Percentiles rank a stretch among this genome's conserved stretches.
phyloP scores from a whole-genome alignment of 2,329 filamentous ascomycete species.

The Phialophora verrucosa region DNA sequence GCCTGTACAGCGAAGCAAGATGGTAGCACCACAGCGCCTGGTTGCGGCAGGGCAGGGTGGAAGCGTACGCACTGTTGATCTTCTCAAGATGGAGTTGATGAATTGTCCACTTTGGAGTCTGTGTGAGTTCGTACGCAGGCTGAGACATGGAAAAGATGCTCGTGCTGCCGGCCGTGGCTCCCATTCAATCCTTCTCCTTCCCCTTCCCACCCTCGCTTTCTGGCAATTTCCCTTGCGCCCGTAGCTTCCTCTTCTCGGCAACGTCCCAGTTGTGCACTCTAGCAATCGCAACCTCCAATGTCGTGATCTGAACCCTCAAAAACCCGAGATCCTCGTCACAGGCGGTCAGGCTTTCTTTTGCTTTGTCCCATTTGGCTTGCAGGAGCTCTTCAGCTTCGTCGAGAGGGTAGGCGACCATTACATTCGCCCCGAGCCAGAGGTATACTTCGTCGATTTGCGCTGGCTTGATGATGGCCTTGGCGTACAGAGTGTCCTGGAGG shows the following conservation, averaged over 20 bases:
- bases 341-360: constrained; percentile 78
- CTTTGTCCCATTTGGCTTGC: constrained; percentile 75
- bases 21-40: background rate
- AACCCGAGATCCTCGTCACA: constrained; percentile 98
- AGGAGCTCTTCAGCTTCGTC: constrained; percentile 83
- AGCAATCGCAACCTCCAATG: constrained; percentile 93
- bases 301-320: constrained; percentile 93
- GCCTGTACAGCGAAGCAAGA: background rate
- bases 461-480: constrained; percentile 79
- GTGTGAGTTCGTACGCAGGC: too few species aligned
- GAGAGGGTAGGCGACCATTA: constrained; percentile 95
- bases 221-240: constrained; percentile 57
- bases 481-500: constrained; percentile 93
- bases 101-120: background rate
- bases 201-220: constrained; percentile 32
- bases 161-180: background rate
- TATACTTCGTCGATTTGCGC: constrained; percentile 82
- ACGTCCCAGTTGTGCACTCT: constrained; percentile 99
- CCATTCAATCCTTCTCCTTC: constrained; percentile 30
- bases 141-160: background rate
- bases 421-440: constrained; percentile 97
- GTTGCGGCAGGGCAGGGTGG: too few species aligned
- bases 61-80: background rate
- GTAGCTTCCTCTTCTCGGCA: constrained; percentile 91
- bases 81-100: background rate